A percentile compares a stretch with the other conserved stretches of the same genome.
These are phyloP conservation scores for Tulasnella sp. DNA, from an alignment of 768 basidiomycete species.

Conservation along the genomic window DNA sequence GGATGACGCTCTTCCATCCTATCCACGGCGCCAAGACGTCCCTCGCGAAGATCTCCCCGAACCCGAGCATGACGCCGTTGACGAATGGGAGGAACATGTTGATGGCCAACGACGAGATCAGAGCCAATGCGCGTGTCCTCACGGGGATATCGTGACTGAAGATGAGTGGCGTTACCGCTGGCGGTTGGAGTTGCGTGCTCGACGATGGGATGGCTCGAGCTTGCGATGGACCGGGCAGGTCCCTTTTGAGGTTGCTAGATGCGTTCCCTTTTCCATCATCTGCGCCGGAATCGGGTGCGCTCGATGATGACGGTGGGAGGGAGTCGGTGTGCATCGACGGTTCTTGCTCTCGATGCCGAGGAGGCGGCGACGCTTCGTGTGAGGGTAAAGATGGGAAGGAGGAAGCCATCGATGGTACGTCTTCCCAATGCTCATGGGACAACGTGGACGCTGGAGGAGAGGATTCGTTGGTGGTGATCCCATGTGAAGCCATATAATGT, in stretches of 20 bases:
- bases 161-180: slow-evolving; percentile 53
- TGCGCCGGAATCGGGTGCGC: slow-evolving; percentile 14
- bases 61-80: slow-evolving; percentile 94
- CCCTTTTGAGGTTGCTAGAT: background rate
- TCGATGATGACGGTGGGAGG: slow-evolving; percentile 15
- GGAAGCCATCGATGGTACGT: slow-evolving; percentile 41
- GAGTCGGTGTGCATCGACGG: slow-evolving; percentile 32
- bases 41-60: slow-evolving; percentile 76
- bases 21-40: slow-evolving; percentile 26
- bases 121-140: slow-evolving; percentile 54
- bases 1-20: slow-evolving; percentile 22
- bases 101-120: slow-evolving; percentile 66
- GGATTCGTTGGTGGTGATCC: too few relatives aligned
- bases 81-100: slow-evolving; percentile 81
- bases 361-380: slow-evolving; percentile 42
- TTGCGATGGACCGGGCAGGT: slow-evolving; percentile 15
- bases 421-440: slow-evolving; percentile 46
- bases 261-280: background rate
- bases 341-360: slow-evolving; percentile 41
- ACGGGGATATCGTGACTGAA: slow-evolving; percentile 57
- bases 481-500: slow-evolving; percentile 1
- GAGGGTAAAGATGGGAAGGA: slow-evolving; percentile 55
- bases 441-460: too few relatives aligned
- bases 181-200: slow-evolving; percentile 21
- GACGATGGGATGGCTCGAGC: slow-evolving; percentile 22